Conservation (phyloP, 768 basidiomycete species). For the Russula ochroleuca region DNA sequence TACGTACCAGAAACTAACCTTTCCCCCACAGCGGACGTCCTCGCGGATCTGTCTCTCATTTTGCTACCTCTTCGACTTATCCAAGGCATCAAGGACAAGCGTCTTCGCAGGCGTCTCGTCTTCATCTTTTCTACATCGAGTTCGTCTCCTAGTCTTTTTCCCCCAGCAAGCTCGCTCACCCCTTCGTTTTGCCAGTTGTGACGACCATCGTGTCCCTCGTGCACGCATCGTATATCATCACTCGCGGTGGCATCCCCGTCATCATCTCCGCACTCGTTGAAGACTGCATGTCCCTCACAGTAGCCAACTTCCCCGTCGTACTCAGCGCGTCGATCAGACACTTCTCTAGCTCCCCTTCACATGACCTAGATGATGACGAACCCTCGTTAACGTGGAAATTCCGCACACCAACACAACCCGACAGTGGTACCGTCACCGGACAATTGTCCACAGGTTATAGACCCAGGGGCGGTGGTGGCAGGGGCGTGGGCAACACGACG, state of each 20-base stretch:
- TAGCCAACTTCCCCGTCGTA: conserved; percentile 24
- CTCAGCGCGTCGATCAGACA: conserved; percentile 20
- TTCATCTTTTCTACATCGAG: conserved; percentile 54
- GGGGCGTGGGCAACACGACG: neutral
- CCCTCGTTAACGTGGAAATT: conserved; percentile 28
- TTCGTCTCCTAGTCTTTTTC: conserved; percentile 20
- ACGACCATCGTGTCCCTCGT: conserved; percentile 34
- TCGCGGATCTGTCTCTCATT: conserved; percentile 46
- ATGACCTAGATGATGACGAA: conserved; percentile 17
- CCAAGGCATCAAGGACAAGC: conserved; percentile 38
- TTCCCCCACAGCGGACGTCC: conserved; percentile 41
- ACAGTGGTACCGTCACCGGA: neutral
- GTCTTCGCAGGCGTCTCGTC: conserved; percentile 41
- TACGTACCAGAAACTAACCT: neutral
- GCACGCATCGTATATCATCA: conserved; percentile 32
- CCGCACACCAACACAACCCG: conserved; percentile 17
- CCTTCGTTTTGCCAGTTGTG: conserved; percentile 20
- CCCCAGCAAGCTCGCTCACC: neutral
- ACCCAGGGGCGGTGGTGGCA: neutral
- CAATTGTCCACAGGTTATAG: neutral
- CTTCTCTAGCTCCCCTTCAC: neutral
- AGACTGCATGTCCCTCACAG: conserved; percentile 27
- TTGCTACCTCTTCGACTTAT: conserved; percentile 45
- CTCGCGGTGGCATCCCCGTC: conserved; percentile 31
- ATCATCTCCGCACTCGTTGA: conserved; percentile 35